Evolutionary conservation across 352 stramenopile genomes (phyloP), one percentile per base, ranked within the genome.

Genomic region (Pythium aristosporum): DNA sequence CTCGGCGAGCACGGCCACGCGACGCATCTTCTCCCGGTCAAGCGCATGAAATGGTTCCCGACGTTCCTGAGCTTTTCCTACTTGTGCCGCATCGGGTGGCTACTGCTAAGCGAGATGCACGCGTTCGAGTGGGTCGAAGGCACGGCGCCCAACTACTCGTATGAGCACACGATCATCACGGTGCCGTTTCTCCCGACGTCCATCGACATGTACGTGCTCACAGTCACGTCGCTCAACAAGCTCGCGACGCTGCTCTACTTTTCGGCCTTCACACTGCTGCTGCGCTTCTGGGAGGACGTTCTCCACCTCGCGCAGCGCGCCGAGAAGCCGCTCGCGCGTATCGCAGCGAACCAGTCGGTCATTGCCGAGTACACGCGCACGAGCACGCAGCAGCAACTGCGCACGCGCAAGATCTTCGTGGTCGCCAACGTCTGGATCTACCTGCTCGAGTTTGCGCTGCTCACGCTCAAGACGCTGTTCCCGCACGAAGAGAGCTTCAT

Each of bases 371-470:
- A 88, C 69, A 88, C 78, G 56, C 77, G 80, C 42, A 78, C 75
- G 15, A 69, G 60, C 21, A 74, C 78, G 51, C 78, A 82, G 25
- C 75, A 80, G 10, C 64, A 75, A 28, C 47, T 64, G 11, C 78
- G 76, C 11, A 78, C 75, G 18, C 63, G 77, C 9, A 89, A 84
- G 61, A 66, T 90, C n/a, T 88, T 92, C 41, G 67, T 92, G 3
- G 82, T 92, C 21, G 82, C 80, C 50, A 92, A 91, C 54, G 84
- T 92, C 5, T 92, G 81, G 84, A 91, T 92, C 56, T 91, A 92
- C 66, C 62, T 92, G 16, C 71, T 90, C 15, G 84, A 92, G 56
- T 87, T 78, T 44, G 79, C 72, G 44, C 69, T 92, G 56, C 67
- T 92, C 7, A 76, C 87, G 54, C 65, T 88, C 50, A 88, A 91